Evolutionary conservation across 768 basidiomycete species (phyloP).

Genomic region (Holtermannia corniformis): DNA sequence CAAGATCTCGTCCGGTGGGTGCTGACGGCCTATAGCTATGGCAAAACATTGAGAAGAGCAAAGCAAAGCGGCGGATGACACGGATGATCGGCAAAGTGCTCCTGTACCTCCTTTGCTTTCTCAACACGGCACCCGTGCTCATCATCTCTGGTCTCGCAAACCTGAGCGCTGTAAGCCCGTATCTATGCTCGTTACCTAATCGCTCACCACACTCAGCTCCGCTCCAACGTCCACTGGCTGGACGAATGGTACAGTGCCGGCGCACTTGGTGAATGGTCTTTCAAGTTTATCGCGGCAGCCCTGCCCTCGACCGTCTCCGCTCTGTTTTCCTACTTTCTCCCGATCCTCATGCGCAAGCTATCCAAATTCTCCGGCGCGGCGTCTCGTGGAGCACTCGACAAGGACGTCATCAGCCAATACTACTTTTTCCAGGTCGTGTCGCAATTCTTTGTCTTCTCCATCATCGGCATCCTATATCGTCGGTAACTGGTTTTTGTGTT

Average conservation of each 20-base stretch:
- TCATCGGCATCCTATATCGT: background rate
- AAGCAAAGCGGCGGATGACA: conserved; percentile 8
- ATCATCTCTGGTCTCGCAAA: conserved; percentile 24
- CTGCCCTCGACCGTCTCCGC: conserved; percentile 22
- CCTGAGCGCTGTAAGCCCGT: conserved; percentile 15
- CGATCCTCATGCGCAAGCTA: conserved; percentile 22
- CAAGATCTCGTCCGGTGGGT: background rate
- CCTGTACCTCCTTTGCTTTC: conserved; percentile 14
- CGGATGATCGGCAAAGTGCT: conserved; percentile 12
- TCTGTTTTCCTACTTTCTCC: conserved; percentile 21
- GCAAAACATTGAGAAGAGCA: conserved; percentile 25
- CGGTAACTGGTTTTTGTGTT: background rate
- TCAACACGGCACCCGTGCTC: conserved; percentile 32
- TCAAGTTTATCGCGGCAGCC: conserved; percentile 19
- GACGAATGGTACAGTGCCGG: conserved; percentile 10
- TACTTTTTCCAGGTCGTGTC: conserved; percentile 25
- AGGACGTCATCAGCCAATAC: conserved; percentile 23
- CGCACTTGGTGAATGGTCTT: conserved; percentile 14
- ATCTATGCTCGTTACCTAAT: background rate
- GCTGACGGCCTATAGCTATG: conserved; percentile 13
- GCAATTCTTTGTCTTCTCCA: background rate
- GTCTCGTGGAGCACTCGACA: conserved; percentile 26
- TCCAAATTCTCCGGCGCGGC: conserved; percentile 25
- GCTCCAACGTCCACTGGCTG: conserved; percentile 8
- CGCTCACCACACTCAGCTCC: conserved; percentile 3